Evolutionary conservation across 257 asterid species (phyloP).

Genomic region (Apocynum venetum): DNA sequence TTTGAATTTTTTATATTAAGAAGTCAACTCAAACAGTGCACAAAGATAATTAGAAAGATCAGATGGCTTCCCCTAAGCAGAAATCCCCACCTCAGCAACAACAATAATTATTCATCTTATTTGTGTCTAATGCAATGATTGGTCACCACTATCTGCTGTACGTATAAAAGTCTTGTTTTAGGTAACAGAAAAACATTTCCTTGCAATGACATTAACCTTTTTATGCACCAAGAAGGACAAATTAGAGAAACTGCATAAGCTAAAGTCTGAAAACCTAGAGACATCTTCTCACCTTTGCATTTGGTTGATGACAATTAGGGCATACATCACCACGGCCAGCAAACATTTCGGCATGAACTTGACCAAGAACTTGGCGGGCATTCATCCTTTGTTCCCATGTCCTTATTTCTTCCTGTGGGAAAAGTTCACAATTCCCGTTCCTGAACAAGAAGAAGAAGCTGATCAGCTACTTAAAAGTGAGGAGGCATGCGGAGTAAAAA

Average conservation of each 20-base stretch:
- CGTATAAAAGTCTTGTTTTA: not conserved
- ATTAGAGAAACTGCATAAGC: not conserved
- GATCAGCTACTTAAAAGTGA: conserved; percentile 8
- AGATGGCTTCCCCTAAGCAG: too few species aligned
- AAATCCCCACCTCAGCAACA: not conserved
- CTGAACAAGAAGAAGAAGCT: conserved; percentile 27
- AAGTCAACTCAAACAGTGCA: not conserved
- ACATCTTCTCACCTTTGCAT: conserved; percentile 53
- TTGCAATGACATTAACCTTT: not conserved
- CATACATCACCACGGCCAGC: conserved; percentile 49
- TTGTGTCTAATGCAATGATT: not conserved
- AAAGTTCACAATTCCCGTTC: conserved; percentile 64
- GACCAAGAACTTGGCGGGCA: conserved; percentile 50
- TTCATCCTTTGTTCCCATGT: conserved; percentile 67
- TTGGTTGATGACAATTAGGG: conserved; percentile 64
- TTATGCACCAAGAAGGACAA: not conserved
- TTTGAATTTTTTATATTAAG: not conserved
- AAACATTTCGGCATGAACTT: conserved; percentile 42
- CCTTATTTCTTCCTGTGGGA: conserved; percentile 57
- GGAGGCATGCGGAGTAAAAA: conserved; percentile 3
- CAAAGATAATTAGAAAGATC: not conserved
- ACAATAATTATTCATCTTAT: not conserved
- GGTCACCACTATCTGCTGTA: not conserved
- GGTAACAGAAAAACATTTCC: not conserved
- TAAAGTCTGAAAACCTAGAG: not conserved